Evolutionary conservation across 176 grass and related monocot species (phyloP), one percentile per base, ranked within the genome.

Genomic region (Alopecurus myosuroides): DNA sequence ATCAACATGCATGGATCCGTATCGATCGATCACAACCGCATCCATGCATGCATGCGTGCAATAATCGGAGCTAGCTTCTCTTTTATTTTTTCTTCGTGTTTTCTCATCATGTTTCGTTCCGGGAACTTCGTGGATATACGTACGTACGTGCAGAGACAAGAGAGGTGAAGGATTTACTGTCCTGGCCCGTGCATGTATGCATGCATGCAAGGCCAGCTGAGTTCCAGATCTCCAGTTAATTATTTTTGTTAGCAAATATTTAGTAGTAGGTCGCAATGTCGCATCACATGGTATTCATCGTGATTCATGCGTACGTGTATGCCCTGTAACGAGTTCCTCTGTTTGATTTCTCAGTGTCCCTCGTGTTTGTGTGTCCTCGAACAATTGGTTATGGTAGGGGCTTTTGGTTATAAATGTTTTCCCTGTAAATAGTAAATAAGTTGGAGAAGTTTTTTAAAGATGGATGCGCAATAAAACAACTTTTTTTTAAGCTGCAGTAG

Each of bases 91-190:
- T 33, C 71, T 50, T 50, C 14, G 19, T 50, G 42, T 74, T 50
- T 74, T 50, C 28, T 74, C 44, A 50, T 31, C 71, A 20, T 31
- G 44, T 9, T 50, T 74, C 26, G 31, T 74, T 50, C 31, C 71
- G 71, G 15, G 71, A 44, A 73, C 8, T 22, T 70, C 44, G 42
- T 0, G 42, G 42, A 58, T 10, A 22, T 52, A 52, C 62, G 62
- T 63, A 36, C 8, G 36, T 71, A 45, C 41, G 25, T 72, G 41
- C 41, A 73, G 41, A 73, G 70, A 49, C 42, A 74, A 74, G 70
- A 74, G 70, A 74, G 70, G 70, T 74, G 70, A 74, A 74, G 70
- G 70, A 74, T 74, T 74, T 26, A 74, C 42, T 74, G 42, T 45
- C 42, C 70, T 48, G 26, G 41, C 25, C 70, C 26, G 26, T 49